Evolutionary conservation across 306 rosid species (phyloP).

Genomic region (Begonia loranthoides): DNA sequence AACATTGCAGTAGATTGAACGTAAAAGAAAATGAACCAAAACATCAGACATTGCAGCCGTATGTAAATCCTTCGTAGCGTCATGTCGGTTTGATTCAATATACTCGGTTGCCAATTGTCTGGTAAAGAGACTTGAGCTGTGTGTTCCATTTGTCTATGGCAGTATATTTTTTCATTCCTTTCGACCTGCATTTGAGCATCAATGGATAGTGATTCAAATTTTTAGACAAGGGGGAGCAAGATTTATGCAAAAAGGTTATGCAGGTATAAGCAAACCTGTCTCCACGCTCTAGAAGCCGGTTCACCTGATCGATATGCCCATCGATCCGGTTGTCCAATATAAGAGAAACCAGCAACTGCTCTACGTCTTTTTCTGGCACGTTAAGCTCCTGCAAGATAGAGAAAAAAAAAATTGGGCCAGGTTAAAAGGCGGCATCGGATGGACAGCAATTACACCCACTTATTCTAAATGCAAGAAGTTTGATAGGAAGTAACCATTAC

Average conservation of each 20-base stretch:
- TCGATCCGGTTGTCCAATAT: slow-evolving; percentile 90
- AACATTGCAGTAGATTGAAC: too few species aligned
- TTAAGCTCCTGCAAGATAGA: slow-evolving; percentile 27
- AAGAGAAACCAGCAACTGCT: slow-evolving; percentile 38
- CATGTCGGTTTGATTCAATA: slow-evolving; percentile 11
- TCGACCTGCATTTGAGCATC: slow-evolving; percentile 45
- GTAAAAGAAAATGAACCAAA: too few species aligned
- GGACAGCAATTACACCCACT: too few species aligned
- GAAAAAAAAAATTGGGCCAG: background rate
- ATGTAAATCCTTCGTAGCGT: background rate
- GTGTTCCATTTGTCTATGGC: slow-evolving; percentile 94
- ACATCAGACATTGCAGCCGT: too few species aligned
- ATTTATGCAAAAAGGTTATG: too few species aligned
- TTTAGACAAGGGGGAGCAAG: too few species aligned
- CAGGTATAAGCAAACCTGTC: slow-evolving; percentile 44
- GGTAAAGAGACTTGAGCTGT: slow-evolving; percentile 69
- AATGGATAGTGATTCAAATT: too few species aligned
- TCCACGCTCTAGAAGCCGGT: slow-evolving; percentile 84
- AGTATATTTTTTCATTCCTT: slow-evolving; percentile 88
- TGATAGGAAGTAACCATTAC: too few species aligned
- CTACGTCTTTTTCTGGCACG: slow-evolving; percentile 43
- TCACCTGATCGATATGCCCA: slow-evolving; percentile 96
- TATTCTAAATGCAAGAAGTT: too few species aligned
- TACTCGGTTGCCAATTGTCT: slow-evolving; percentile 72
- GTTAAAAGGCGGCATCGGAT: background rate